Conservation (phyloP, 179 eudicot genomes). For the Silene vulgaris region DNA sequence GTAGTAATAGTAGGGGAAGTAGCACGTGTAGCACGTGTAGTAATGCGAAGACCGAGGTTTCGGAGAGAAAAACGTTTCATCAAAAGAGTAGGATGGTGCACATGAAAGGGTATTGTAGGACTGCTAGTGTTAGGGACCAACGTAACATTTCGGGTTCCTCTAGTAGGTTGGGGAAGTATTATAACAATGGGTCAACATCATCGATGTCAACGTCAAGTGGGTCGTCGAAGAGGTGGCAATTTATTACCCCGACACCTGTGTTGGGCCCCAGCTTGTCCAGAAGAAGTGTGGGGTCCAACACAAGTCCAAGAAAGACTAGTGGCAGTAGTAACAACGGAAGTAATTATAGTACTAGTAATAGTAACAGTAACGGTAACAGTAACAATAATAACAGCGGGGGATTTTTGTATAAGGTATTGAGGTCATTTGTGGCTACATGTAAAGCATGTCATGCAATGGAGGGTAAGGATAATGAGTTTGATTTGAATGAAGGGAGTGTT, state of each 20-base stretch:
- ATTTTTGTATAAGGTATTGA: constrained; percentile 45
- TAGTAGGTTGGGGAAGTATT: constrained; percentile 12
- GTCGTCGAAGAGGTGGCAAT: constrained; percentile 58
- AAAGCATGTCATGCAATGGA: constrained; percentile 73
- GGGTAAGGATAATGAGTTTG: constrained; percentile 31
- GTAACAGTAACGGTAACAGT: constrained; percentile 7
- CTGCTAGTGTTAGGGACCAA: constrained; percentile 21
- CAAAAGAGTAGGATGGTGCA: constrained; percentile 26
- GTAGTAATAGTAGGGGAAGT: constrained; percentile 41
- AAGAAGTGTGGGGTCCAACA: constrained; percentile 24
- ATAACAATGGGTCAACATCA: neutral
- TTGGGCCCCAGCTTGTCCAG: constrained; percentile 41
- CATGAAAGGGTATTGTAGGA: constrained; percentile 17
- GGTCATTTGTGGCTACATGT: constrained; percentile 57
- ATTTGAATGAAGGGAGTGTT: constrained; percentile 25
- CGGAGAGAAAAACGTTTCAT: constrained; percentile 24
- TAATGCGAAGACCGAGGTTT: constrained; percentile 50
- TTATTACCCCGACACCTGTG: constrained; percentile 50
- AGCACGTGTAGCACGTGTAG: constrained; percentile 46
- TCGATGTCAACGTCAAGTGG: constrained; percentile 18
- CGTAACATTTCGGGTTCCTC: constrained; percentile 14
- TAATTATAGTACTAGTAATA: neutral
- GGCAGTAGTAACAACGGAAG: neutral
- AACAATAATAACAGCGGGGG: constrained; percentile 24
- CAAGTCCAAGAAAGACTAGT: constrained; percentile 28